Evolutionary conservation across 164 flowering plant species (phyloP).

Genomic region (Nelumbo lutea): DNA sequence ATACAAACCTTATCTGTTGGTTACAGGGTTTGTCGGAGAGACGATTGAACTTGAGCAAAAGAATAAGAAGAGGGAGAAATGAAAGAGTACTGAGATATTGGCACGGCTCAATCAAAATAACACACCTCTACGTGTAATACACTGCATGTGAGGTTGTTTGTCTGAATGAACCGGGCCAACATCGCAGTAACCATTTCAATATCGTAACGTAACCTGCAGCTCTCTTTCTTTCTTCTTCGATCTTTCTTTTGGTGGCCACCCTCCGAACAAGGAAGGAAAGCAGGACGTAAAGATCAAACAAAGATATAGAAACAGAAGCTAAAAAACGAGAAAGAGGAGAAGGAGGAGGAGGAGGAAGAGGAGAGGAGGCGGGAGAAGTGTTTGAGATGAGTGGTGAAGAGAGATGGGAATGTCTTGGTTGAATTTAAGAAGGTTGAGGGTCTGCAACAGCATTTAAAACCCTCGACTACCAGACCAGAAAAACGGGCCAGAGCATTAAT

Average conservation of each 20-base stretch:
- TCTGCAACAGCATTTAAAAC: constrained; percentile 42
- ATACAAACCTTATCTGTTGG: not conserved
- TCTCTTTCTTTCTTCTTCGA: not conserved
- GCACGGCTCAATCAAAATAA: constrained; percentile 53
- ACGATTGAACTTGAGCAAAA: too few species aligned
- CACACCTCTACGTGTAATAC: not conserved
- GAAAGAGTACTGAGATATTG: constrained; percentile 55
- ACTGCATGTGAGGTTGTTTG: not conserved
- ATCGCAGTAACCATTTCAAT: constrained; percentile 44
- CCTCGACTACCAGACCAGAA: constrained; percentile 53
- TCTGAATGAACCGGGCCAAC: constrained; percentile 65
- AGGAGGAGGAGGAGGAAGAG: not conserved
- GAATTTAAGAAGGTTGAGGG: constrained; percentile 29
- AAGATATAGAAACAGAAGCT: not conserved
- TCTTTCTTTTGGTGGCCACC: not conserved
- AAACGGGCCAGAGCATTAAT: constrained; percentile 42
- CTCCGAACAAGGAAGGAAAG: not conserved
- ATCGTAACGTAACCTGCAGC: not conserved
- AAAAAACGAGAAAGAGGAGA: too few species aligned
- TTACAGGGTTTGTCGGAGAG: not conserved
- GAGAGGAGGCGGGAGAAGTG: constrained; percentile 2
- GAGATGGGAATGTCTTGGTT: constrained; percentile 32
- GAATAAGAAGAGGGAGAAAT: constrained; percentile 5
- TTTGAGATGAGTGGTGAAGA: constrained; percentile 7
- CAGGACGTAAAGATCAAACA: not conserved